phyloP scores from a whole-genome alignment of 257 asterid genomes.

The Penstemon barbatus region DNA sequence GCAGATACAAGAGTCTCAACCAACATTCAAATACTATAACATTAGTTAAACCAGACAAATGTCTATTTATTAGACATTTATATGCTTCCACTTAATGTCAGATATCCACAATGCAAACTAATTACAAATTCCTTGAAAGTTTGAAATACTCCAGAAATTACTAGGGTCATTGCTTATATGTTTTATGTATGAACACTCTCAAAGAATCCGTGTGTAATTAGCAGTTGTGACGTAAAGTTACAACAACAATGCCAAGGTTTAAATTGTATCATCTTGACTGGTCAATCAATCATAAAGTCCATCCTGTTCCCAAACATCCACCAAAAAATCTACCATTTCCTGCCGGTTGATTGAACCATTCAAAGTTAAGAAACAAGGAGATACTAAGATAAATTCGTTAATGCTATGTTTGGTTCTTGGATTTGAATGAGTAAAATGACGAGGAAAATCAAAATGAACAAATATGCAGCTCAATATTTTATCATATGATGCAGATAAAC shows the following conservation, averaged over 20 bases:
- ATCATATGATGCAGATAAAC: too few relatives aligned
- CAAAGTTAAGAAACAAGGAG: constrained; percentile 13
- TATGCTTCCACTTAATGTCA: constrained; percentile 11
- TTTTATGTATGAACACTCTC: constrained; percentile 7
- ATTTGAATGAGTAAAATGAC: too few relatives aligned
- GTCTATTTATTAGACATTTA: neutral
- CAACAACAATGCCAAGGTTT: constrained; percentile 8
- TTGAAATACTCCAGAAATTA: constrained; percentile 14
- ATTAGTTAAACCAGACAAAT: neutral
- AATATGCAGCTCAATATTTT: too few relatives aligned
- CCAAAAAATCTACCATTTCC: constrained; percentile 77
- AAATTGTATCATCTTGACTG: constrained; percentile 1
- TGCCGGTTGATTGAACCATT: constrained; percentile 23
- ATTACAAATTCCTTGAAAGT: constrained; percentile 32
- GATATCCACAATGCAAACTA: constrained; percentile 14
- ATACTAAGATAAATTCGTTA: neutral
- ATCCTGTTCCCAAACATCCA: constrained; percentile 70
- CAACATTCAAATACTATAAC: neutral
- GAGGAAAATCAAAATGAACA: too few relatives aligned
- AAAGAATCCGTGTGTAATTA: constrained; percentile 19
- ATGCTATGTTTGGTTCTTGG: too few relatives aligned
- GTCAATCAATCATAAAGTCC: constrained; percentile 63
- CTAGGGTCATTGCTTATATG: constrained; percentile 22
- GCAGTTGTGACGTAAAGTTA: constrained; percentile 12
- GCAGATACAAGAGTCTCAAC: neutral